Evolutionary conservation across 148 eudicot genomes (phyloP).

Genomic region (Fagopyrum tataricum): DNA sequence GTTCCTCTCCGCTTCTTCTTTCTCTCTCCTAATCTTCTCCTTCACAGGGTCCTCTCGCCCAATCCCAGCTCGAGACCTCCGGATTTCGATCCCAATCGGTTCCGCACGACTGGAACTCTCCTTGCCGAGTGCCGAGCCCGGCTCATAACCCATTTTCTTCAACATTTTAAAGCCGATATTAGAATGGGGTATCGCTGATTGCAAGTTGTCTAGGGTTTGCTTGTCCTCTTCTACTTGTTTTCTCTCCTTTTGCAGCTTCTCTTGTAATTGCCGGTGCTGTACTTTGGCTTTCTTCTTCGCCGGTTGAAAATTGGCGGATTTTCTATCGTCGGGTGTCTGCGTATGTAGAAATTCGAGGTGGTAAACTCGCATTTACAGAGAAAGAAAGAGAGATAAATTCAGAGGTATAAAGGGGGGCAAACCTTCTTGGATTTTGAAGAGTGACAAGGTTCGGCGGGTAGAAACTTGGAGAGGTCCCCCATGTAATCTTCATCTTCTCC

Average conservation of each 20-base stretch:
- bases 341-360: not conserved
- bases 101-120: conserved; percentile 62
- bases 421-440: conserved; percentile 41
- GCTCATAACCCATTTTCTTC: conserved; percentile 79
- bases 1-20: conserved; percentile 29
- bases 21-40: conserved; percentile 62
- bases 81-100: conserved; percentile 65
- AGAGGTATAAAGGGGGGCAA: not conserved
- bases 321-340: conserved; percentile 12
- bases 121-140: conserved; percentile 67
- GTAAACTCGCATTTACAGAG: not conserved
- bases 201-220: conserved; percentile 50
- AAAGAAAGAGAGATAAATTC: not conserved
- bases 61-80: conserved; percentile 71
- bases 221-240: conserved; percentile 62
- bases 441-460: conserved; percentile 36
- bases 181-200: conserved; percentile 70
- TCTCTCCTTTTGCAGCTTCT: conserved; percentile 37
- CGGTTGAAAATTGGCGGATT: conserved; percentile 19
- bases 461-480: conserved; percentile 82
- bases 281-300: conserved; percentile 43
- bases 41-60: conserved; percentile 72
- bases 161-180: conserved; percentile 78
- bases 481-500: conserved; percentile 77
- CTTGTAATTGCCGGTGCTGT: conserved; percentile 40